Evolutionary conservation across 1,139 yeast genomes (phyloP), one percentile per base, ranked within the genome.

Genomic region (Yamadazyma mexicana): DNA sequence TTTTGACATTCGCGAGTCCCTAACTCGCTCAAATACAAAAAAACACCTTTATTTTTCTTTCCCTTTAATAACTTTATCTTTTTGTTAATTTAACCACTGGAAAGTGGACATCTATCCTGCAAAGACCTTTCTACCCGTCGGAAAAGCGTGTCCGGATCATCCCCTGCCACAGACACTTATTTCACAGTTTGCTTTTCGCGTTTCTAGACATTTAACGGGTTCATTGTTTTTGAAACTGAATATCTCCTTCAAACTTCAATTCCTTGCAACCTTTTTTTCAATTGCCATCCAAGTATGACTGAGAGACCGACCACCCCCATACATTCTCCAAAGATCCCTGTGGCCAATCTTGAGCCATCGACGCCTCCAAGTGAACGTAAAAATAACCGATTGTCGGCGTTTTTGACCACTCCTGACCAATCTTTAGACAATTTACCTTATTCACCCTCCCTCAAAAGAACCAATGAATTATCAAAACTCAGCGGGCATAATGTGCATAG

Each of bases 371-470:
- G 38, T 11, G 42, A 38, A 9, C 43, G 48, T 34, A 45, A 55
- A 17, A 25, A 49, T 34, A 51, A 55, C 32, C 43, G 69, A 18
- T 46, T 57, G 9, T 54, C 61, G 12, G 55, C 57, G 4, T 58
- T 57, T 39, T 46, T 66, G 31, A 55, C 56, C 34, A 67, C 73
- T 4, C 73, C 73, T 1, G 73, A 66, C 42, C 51, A 44, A 41
- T 28, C 43, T 14, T 34, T 36, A 11, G 52, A 50, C 32, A 61
- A 55, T 17, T 47, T 69, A 24, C 75, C 75, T 33, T 63, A 64
- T 42, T 64, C 73, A 4, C 77, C 77, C 3, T 61, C 72, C 3
- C 50, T 64, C 42, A 71, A 71, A 43, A 47, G 76, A 5, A 33
- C 36, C 17, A 37, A 30, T 17, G 40, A 32, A 16, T 3, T 16